Evolutionary conservation across 1,284 basidiomycete species (phyloP), one percentile per base, ranked within the genome.

Genomic region (Trametes versicolor): DNA sequence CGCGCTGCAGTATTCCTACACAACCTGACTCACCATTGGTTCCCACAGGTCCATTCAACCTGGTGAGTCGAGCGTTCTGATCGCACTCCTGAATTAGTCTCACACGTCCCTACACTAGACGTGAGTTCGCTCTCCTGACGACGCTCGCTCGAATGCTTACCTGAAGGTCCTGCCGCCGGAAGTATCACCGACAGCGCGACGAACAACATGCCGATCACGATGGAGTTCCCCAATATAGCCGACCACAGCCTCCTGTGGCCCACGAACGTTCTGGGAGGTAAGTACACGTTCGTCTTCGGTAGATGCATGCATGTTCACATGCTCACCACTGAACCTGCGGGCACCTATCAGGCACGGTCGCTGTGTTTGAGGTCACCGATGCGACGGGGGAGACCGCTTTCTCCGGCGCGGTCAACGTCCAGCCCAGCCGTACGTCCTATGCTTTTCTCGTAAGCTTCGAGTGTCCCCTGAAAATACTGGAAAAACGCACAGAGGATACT

Each of bases 161-260:
- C 41, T 13, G 5, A 17, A 19, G 41, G 7, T 21, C 7, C 47
- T 25, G 7, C 10, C 47, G 23, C 25, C 23, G 9, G 5, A 25
- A 48, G 47, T 9, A 48, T 48, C 47, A 48, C 47, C 9, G 47
- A 48, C 23, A 48, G 41, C 41, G 41, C 41, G 19, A 43, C 41
- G 19, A 43, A 43, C 41, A 43, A 43, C 41, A 43, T 43, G 41
- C 41, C 41, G 19, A 43, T 43, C 41, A 43, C 41, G 41, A 19
- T 43, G 41, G 2, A 19, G 8, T 43, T 43, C 41, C 41, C 41
- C 41, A 8, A 8, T 17, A 13, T 25, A 27, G 13, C 25, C 12
- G 25, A 27, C 13, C 48, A 25, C 17, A 49, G 48, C 27, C 21
- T 51, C 29, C 4, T 13, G 19, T 51, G 50, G 50, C 15, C 32